Conservation (phyloP, 2,329 filamentous ascomycete genomes). For the Aspergillus awamori region DNA sequence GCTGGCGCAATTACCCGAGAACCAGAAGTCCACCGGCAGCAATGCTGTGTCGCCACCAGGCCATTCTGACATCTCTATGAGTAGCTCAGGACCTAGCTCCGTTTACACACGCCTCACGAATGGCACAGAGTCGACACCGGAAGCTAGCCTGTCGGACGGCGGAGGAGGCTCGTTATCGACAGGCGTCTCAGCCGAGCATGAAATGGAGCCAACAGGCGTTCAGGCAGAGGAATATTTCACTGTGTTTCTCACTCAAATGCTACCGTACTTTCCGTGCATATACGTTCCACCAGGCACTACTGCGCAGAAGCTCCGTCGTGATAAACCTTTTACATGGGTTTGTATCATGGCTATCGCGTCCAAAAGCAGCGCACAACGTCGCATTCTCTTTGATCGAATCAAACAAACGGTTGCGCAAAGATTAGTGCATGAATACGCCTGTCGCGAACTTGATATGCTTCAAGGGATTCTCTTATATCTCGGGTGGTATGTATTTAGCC, state of each 20-base stretch:
- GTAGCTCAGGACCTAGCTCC: background rate
- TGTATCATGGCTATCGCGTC: conserved; percentile 53
- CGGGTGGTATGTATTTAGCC: conserved; percentile 41
- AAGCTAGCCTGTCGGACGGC: conserved; percentile 2
- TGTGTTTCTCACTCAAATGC: conserved; percentile 48
- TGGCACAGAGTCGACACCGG: background rate
- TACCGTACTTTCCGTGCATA: conserved; percentile 52
- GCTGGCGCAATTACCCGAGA: background rate
- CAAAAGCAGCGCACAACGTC: conserved; percentile 47
- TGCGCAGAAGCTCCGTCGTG: conserved; percentile 43
- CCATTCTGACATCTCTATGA: background rate
- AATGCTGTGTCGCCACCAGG: conserved; percentile 1
- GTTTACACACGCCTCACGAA: background rate
- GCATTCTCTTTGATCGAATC: conserved; percentile 44
- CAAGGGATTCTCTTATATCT: conserved; percentile 53
- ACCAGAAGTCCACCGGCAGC: background rate
- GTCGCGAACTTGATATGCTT: conserved; percentile 52
- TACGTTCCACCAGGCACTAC: conserved; percentile 38
- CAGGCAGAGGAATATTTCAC: conserved; percentile 40
- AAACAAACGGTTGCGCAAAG: conserved; percentile 51
- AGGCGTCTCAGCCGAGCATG: background rate
- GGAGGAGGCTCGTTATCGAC: background rate
- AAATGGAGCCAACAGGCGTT: conserved; percentile 24
- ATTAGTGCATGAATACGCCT: conserved; percentile 51
- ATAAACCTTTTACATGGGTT: conserved; percentile 55